phyloP scores from a whole-genome alignment of 2,329 filamentous ascomycete genomes.

The Fusarium lyarnte region DNA sequence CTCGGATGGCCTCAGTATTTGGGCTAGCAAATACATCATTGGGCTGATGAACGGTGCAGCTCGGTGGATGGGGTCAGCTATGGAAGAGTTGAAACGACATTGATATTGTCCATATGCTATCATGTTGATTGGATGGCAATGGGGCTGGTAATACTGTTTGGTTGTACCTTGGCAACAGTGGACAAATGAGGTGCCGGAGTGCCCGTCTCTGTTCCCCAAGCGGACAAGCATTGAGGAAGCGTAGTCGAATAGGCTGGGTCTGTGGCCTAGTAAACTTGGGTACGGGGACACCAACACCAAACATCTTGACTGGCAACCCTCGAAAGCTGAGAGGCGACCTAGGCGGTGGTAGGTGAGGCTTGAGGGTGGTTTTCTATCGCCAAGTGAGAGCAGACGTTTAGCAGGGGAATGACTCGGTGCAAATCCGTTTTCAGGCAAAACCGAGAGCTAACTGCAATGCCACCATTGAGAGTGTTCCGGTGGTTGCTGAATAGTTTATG shows the following conservation, averaged over 20 bases:
- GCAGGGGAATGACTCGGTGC: not conserved
- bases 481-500: not conserved
- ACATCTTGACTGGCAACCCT: not conserved
- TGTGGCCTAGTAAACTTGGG: not conserved
- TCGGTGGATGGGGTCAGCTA: slow-evolving; percentile 17
- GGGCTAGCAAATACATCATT: slow-evolving; percentile 34
- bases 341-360: not conserved
- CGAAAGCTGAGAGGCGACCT: not conserved
- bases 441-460: not conserved
- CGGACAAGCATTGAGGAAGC: slow-evolving; percentile 2
- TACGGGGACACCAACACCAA: slow-evolving; percentile 1
- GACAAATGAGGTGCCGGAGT: not conserved
- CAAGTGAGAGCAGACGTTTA: not conserved
- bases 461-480: not conserved
- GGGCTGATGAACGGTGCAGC: slow-evolving; percentile 24
- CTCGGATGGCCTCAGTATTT: slow-evolving; percentile 24
- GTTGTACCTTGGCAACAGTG: slow-evolving; percentile 6
- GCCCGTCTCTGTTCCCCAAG: slow-evolving; percentile 1
- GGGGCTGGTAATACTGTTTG: slow-evolving; percentile 1
- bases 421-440: not conserved
- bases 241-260: slow-evolving; percentile 12
- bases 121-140: slow-evolving; percentile 8
- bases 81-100: slow-evolving; percentile 6
- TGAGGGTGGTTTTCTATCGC: not conserved
- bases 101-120: slow-evolving; percentile 19